Evolutionary conservation across 2,329 filamentous ascomycete genomes (phyloP), one percentile per base, ranked within the genome.

Genomic region (Zasmidium angulare): DNA sequence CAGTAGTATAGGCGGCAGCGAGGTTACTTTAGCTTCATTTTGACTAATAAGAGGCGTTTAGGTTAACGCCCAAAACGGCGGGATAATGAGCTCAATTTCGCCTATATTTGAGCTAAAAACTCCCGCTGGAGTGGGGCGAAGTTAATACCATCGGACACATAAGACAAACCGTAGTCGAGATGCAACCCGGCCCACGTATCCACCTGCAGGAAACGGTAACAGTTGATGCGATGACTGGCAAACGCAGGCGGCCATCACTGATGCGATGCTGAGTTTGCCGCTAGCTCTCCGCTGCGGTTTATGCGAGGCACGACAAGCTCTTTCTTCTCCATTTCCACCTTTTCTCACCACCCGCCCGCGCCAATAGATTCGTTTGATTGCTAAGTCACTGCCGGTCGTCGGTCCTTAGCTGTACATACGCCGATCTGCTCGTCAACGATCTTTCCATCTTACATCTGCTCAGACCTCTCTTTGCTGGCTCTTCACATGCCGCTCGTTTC

Each of bases 381-480:
- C 29, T 43, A 51, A 52, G 47, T 22, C 36, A 20, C 31, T 46
- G 24, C n/a, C 55, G 49, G 49, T 24, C 7, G 19, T 56, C 55
- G 55, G 55, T 19, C 55, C 40, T 57, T 57, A 47, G 50, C 55
- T 53, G 49, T 53, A 52, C 46, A 40, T 57, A 17, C 26, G 36
- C 36, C 36, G 36, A 43, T 43, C 36, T 14, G 11, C 26, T 47
- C 55, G 36, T 22, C 48, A 23, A 21, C 55, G 4, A 26, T 22
- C 36, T 52, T n/a, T 47, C 31, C 4, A 43, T 29, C 36, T n/a
- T n/a, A n/a, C n/a, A 43, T 43, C 36, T 43, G 36, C 7, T 19
- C 36, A 43, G 11, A 4, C 11, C 36, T 17, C 36, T 43, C n/a
- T 3, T 43, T 43, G 36, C 4, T 43, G 36, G 36, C n/a, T 43